phyloP scores from a whole-genome alignment of 192 early-diverging fungal genomes.

The Rhizophagus sp. region DNA sequence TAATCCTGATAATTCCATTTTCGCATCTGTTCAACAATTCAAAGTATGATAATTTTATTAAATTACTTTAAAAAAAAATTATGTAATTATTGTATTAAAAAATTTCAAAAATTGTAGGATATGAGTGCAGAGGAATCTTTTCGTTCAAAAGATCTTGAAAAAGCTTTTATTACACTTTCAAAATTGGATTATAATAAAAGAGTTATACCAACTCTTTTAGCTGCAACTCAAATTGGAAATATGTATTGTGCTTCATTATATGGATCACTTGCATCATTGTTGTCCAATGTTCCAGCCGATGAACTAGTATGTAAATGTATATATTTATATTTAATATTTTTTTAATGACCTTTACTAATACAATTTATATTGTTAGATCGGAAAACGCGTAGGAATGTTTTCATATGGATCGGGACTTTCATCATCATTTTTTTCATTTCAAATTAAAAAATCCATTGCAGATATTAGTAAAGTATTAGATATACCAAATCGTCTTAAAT shows the following conservation, averaged over 20 bases:
- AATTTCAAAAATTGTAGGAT: conserved; percentile 31
- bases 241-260: conserved; percentile 76
- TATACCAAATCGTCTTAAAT: conserved; percentile 69
- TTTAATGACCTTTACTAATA: not conserved
- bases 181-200: conserved; percentile 76
- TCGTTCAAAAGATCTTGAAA: conserved; percentile 87
- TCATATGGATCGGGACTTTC: conserved; percentile 98
- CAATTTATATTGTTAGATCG: conserved; percentile 36
- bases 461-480: conserved; percentile 63
- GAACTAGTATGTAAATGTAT: conserved; percentile 49
- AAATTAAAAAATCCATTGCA: conserved; percentile 66
- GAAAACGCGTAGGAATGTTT: conserved; percentile 88
- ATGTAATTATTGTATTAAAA: no score
- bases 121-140: conserved; percentile 73
- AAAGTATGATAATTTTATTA: conserved; percentile 32
- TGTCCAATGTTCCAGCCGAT: conserved; percentile 71
- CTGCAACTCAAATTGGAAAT: conserved; percentile 92
- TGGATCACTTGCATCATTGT: conserved; percentile 71
- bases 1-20: conserved; percentile 65
- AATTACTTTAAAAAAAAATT: not conserved
- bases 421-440: conserved; percentile 91
- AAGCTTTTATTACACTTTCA: conserved; percentile 80
- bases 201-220: conserved; percentile 76
- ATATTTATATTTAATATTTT: not conserved
- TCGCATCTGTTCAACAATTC: conserved; percentile 54